Evolutionary conservation across 1,284 basidiomycete species (phyloP), one percentile per base, ranked within the genome.

Genomic region (Austroboletus olivaceoglutinosus): DNA sequence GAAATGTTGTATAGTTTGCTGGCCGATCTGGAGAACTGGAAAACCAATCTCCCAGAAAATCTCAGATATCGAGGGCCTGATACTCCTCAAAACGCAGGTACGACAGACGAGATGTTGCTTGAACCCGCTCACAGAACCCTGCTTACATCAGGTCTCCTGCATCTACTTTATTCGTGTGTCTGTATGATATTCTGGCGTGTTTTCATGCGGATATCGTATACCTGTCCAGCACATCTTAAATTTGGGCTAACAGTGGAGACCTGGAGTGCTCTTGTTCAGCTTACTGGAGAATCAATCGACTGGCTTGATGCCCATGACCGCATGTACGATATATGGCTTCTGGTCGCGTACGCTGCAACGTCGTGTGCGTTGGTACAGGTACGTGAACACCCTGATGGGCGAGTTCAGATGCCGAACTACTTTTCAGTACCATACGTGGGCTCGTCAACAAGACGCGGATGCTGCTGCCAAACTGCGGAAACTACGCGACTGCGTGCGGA

Each of bases 121-220:
- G 44, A 41, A 49, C 22, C 36, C 48, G 44, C 53, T 53, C 41
- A 49, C 43, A 47, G 40, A 51, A 31, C 42, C 39, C 25, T 16
- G 25, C 40, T 45, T 46, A n/a, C 12, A 13, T 45, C 53, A 88
- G 93, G 93, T 30, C 75, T 95, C 49, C 75, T 98, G 22, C 91
- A 94, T 69, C 70, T 97, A 49, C 76, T 91, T 43, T 93, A 91
- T 65, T 82, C 88, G n/a, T 90, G 89, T 59, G 84, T 95, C 38
- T 86, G 85, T 62, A 90, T 91, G 84, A 86, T 91, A 68, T 91
- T 94, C 72, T 94, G 89, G 89, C 85, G 91, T 48, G 89, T 95
- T 18, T 97, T 97, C 74, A 93, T 96, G 89, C 83, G 93, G 48
- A 91, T 96, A 67, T 91, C 89, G 53, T 94, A 95, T 70, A 80